Evolutionary conservation across 2,329 filamentous ascomycete species (phyloP), one percentile per base, ranked within the genome.

Genomic region (Aspergillus intermedius): DNA sequence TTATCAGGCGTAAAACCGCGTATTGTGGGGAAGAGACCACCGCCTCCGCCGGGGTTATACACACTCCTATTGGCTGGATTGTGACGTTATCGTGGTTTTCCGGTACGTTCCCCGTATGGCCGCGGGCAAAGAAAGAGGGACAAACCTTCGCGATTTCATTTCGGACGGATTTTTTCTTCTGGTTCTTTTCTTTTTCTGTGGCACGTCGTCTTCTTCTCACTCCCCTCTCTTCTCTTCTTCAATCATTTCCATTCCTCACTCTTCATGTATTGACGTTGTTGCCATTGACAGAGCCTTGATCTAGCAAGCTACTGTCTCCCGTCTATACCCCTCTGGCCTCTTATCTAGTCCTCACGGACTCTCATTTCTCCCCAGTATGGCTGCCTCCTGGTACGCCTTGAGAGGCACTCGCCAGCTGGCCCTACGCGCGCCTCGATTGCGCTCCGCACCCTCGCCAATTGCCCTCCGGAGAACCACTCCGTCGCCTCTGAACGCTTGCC

Each of bases 371-470:
- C n/a, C 30, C 44, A 28, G 45, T 47, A 65, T 67, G 64, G 63
- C 64, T 56, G 63, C 64, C 48, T 65, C 64, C 44, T 60, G 52
- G 55, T 65, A 62, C 58, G 63, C 62, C 54, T 61, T 67, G 41
- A 63, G 64, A 46, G 60, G 62, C 57, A 51, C 62, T 50, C 64
- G 64, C 54, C 64, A 67, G 61, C 61, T 67, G 46, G 63, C 60
- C 23, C 55, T 67, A 48, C 64, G 64, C 48, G 56, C 63, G 53
- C 17, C 17, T 21, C 61, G 59, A 50, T 48, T 65, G 51, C 60
- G 60, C 45, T 48, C 48, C 42, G 45, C 46, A 48, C 58, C 57
- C 41, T 57, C 60, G 2, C 52, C 52, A n/a, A 52, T 60, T 41
- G 44, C 60, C 17, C 32, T 59, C 15, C 54, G 56, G 19, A 54